Base-by-base conservation (phyloP, 2,329 filamentous ascomycete species). In the Macrophomina phaseolina region DNA sequence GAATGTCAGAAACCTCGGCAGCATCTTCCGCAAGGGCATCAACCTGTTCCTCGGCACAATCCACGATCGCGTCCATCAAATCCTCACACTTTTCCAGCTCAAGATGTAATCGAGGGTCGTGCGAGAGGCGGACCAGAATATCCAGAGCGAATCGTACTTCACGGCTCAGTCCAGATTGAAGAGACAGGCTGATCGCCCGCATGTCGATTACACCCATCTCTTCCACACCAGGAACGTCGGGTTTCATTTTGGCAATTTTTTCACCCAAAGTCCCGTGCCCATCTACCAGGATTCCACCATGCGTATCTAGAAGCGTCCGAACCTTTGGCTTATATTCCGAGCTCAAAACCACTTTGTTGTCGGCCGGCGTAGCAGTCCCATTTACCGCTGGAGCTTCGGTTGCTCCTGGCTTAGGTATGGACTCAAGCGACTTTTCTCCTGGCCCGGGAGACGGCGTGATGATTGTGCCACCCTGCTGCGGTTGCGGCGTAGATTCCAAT, bases 81-180 rank as follows among this genome's bases (percentile, higher is more conserved):
- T 98, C 95, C 67, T 97, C 94, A 74, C 92, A 97, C 65, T 87
- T 87, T 66, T 89, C 84, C 48, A 97, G 81, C 49, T 89, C 87
- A 18, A 94, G 83, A n/a, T 85, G 84, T 30, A 90, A 84, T 4
- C 86, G 83, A 16, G 82, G 81, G 64, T 90, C 87, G 32, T 86
- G 86, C 2, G 91, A 92, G 12, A 95, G 84, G 23, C 87, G 88
- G 9, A 89, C 89, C 42, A 99, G 82, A 0, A 91, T 92, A 77
- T 98, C 95, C 52, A 99, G 82, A 2, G 94, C 94, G 69, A 97
- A 81, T 9, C 94, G 89, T n/a, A 97, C 90, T 79, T 99, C 95
- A 5, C 89, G 89, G 72, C 93, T 90, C 51, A 98, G 91, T 0
- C 94, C 94, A 65, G 91, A 96, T 75, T 97, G 93, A 45, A 99